Base-by-base conservation (phyloP, 768 basidiomycete species). In the Suillus decipiens region DNA sequence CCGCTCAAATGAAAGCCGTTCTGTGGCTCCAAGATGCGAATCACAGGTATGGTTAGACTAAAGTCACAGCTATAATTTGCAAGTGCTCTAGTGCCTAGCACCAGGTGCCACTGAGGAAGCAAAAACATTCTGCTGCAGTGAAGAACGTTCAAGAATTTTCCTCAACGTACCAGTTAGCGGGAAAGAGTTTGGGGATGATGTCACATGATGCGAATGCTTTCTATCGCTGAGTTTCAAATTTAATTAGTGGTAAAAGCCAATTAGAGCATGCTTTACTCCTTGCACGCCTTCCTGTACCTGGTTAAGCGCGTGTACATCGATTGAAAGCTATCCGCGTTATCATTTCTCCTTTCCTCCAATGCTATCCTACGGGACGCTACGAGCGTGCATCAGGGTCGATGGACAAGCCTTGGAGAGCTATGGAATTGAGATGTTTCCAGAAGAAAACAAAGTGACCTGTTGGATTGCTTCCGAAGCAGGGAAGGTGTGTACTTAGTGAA, bases 401-500 rank as follows among this genome's bases (percentile, higher is more conserved):
- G 64, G 61, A 19, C 48, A 36, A 17, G 19, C 36, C 11, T 41
- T 64, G 36, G 36, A 48, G n/a, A 42, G n/a, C 37, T 61, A 64
- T 43, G 60, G 43, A 54, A 58, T 64, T 24, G 64, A 63, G 39
- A 50, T 10, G 8, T 63, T 39, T 22, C 34, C 33, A 17, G 55
- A 66, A 53, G 60, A 67, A 36, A 66, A 62, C n/a, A 63, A 50
- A 33, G 60, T 67, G 41, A 62, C 61, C 14, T 58, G 63, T 39
- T 63, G 64, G 61, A 58, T 64, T 33, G 36, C 64, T 10, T 63
- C 61, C 17, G 64, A 64, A 58, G 64, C 55, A 36, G 64, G 61
- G 48, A 63, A 59, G 56, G 64, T 64, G 62, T 31, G 61, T 34
- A n/a, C 19, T 36, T 50, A 15, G 28, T 33, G 39, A 45, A 19